These are phyloP conservation scores for Aquilaria sinensis DNA, from an alignment of 345 rosid genomes.

Conservation along the genomic window DNA sequence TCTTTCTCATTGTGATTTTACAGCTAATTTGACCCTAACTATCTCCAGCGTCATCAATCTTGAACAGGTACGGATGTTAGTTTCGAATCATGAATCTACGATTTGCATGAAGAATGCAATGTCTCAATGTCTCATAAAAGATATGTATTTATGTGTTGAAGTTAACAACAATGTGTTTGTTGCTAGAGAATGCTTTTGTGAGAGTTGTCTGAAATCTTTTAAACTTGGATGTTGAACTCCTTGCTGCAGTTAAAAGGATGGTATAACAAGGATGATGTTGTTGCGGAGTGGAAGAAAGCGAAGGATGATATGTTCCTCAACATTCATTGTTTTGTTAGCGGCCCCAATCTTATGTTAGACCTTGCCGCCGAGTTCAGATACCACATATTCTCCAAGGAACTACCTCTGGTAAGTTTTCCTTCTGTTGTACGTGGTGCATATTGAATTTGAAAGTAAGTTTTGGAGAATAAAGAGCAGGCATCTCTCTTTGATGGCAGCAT, in stretches of 20 bases:
- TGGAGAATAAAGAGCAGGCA: too few relatives aligned
- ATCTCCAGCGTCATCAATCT: slow-evolving; percentile 69
- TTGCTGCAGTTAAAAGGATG: slow-evolving; percentile 61
- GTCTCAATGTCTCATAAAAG: too few relatives aligned
- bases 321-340: slow-evolving; percentile 78
- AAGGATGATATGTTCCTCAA: slow-evolving; percentile 54
- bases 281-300: slow-evolving; percentile 87
- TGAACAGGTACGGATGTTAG: slow-evolving; percentile 48
- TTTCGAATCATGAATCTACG: background rate
- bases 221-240: background rate
- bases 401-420: slow-evolving; percentile 63
- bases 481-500: too few relatives aligned
- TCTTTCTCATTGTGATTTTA: slow-evolving; percentile 88
- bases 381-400: slow-evolving; percentile 87
- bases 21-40: slow-evolving; percentile 77
- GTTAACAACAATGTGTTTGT: background rate
- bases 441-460: slow-evolving; percentile 1
- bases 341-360: slow-evolving; percentile 59
- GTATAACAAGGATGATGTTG: slow-evolving; percentile 85
- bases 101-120: background rate
- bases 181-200: background rate
- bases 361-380: slow-evolving; percentile 86
- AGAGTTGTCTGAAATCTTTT: background rate
- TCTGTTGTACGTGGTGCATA: background rate
- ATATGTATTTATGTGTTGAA: too few relatives aligned